Percentiles rank a stretch among this genome's conserved stretches.
Evolutionary conservation across 345 rosid species (phyloP).

Genomic region (Salix viminalis): DNA sequence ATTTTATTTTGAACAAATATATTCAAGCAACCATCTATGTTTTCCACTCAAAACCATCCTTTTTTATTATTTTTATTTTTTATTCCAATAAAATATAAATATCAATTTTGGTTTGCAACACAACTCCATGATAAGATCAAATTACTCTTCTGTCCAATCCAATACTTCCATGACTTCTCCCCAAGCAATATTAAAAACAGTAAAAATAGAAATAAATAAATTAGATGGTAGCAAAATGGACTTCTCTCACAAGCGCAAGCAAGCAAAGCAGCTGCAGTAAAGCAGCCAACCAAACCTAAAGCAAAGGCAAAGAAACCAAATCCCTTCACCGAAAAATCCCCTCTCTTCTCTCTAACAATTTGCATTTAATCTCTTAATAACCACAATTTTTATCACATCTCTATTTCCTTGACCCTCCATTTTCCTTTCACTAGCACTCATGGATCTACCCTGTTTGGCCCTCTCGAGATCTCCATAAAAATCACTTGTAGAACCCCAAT

Average conservation of each 20-base stretch:
- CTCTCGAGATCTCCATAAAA: neutral
- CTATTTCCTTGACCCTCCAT: neutral
- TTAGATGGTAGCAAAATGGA: too few relatives aligned
- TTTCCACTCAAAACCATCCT: too few relatives aligned
- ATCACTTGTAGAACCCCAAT: neutral
- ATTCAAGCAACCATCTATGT: too few relatives aligned
- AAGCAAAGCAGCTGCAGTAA: neutral
- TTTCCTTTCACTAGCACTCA: neutral
- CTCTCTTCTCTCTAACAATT: neutral
- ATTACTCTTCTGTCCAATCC: too few relatives aligned
- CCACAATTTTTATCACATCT: neutral
- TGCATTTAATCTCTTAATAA: neutral
- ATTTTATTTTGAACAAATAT: too few relatives aligned
- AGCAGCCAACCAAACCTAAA: neutral
- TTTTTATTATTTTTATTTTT: too few relatives aligned
- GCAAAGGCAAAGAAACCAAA: neutral
- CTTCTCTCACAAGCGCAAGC: neutral
- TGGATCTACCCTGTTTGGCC: constrained; percentile 11
- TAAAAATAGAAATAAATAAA: too few relatives aligned
- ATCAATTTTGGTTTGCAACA: too few relatives aligned
- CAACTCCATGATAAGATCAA: too few relatives aligned
- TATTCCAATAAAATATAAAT: too few relatives aligned
- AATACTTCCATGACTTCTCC: too few relatives aligned
- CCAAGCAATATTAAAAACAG: too few relatives aligned
- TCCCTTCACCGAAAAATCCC: neutral